Percentiles rank a stretch among this genome's conserved stretches.
Evolutionary conservation across 208 protist species (phyloP).

Genomic region (Sergeia podlipaevii): DNA sequence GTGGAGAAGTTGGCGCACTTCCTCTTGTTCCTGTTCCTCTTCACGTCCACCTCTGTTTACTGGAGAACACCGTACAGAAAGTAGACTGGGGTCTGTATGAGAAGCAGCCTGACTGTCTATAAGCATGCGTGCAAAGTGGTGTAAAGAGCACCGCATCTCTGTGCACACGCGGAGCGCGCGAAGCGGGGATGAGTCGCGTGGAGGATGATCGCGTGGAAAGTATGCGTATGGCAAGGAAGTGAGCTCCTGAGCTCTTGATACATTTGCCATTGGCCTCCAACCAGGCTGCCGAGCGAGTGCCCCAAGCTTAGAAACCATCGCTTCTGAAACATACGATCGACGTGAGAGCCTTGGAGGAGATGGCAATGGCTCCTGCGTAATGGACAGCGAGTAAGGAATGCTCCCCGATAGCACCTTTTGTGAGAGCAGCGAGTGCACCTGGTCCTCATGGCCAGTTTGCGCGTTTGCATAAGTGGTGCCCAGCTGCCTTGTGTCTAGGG

Average conservation of each 20-base stretch:
- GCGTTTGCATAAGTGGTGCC: neutral
- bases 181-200: neutral
- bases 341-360: neutral
- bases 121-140: neutral
- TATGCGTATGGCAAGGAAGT: too few species aligned
- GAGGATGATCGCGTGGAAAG: neutral
- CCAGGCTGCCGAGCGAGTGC: too few species aligned
- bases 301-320: too few species aligned
- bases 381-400: neutral
- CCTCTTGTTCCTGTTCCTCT: neutral
- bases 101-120: too few species aligned
- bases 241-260: too few species aligned
- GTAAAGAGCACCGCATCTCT: neutral
- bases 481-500: neutral
- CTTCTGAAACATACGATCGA: too few species aligned
- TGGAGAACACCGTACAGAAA: neutral
- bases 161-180: neutral
- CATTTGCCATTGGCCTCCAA: too few species aligned
- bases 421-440: neutral
- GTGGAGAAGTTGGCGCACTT: conserved; percentile 12
- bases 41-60: neutral
- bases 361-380: neutral
- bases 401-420: neutral
- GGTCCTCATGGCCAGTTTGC: neutral
- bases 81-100: neutral